Base-by-base conservation (phyloP, 2,329 filamentous ascomycete genomes). In the Teratosphaeria pseudoeucalypti region DNA sequence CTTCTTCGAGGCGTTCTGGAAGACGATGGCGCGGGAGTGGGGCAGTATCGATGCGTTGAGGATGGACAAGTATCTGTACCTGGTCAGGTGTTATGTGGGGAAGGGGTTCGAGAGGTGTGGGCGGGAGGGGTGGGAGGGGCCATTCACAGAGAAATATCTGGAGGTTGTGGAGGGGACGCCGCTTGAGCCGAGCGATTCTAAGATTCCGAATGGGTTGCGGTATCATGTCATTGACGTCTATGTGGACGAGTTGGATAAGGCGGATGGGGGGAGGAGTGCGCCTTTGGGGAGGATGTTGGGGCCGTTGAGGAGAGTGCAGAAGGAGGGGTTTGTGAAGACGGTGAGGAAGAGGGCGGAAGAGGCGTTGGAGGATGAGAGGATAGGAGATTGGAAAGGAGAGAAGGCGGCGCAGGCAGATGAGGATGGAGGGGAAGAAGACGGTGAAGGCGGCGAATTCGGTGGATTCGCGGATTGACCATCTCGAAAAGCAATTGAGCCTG, bases 201-300 rank as follows among this genome's bases (percentile, higher is more conserved):
- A 83, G 68, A 83, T 95, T 1, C 88, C 92, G 0, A 88, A 94
- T 66, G 94, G 94, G 0, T 72, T 99, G 72, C 79, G 90, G 63
- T 85, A 95, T 73, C 94, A 99, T 75, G 82, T 92, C 14, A 74
- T 95, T 63, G 94, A 99, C 76, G 82, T 97, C 58, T 97, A 89
- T 84, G 82, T 95, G 9, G 94, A 97, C 73, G 92, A 96, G 79
- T 74, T 92, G 67, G 88, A 92, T 74, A 86, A 85, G 70, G 82
- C 85, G 37, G 82, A 85, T 57, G 78, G 82, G 39, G 68, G 73
- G 49, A 68, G 73, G 62, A 71, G 73, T 56, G 66, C 72, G 58
- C 71, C 70, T 47, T 67, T 87, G 27, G 75, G 79, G 59, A 71
- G 69, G 34, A 63, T 89, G 57, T 76, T 85, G 29, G 73, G 73